These are phyloP conservation scores for Obba rivulosa DNA, from an alignment of 768 basidiomycete genomes.

Conservation along the genomic window DNA sequence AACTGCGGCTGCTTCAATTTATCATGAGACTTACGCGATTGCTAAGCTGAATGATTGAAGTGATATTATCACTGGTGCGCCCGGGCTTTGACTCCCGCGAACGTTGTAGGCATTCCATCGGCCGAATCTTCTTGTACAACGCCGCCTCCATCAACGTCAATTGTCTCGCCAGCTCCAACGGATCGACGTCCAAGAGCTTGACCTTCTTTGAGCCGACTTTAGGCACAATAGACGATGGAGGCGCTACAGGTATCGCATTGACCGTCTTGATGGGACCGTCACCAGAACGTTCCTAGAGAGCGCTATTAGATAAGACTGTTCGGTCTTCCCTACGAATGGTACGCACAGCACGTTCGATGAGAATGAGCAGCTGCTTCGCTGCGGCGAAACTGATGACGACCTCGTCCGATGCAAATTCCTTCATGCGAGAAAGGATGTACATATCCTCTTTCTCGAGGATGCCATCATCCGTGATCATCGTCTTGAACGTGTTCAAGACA, in stretches of 20 bases:
- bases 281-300: conserved; percentile 41
- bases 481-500: conserved; percentile 85
- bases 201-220: conserved; percentile 58
- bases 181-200: conserved; percentile 81
- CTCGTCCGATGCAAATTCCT: conserved; percentile 66
- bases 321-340: background rate
- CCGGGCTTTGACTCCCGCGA: conserved; percentile 67
- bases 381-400: conserved; percentile 61
- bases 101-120: conserved; percentile 85
- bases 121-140: conserved; percentile 82
- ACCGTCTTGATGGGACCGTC: conserved; percentile 54
- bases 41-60: conserved; percentile 80
- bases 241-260: conserved; percentile 47
- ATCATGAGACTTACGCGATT: conserved; percentile 44
- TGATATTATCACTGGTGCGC: conserved; percentile 78
- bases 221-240: conserved; percentile 74
- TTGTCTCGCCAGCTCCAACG: conserved; percentile 88
- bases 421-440: conserved; percentile 76
- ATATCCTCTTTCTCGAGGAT: conserved; percentile 84
- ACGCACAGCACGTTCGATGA: conserved; percentile 80
- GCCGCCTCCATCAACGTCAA: conserved; percentile 87
- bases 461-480: conserved; percentile 82
- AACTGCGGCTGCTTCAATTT: too few relatives aligned
- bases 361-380: conserved; percentile 66
- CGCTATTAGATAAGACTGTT: background rate